Evolutionary conservation across 2,329 filamentous ascomycete species (phyloP).

Genomic region (Chaetomiaceae sp.): DNA sequence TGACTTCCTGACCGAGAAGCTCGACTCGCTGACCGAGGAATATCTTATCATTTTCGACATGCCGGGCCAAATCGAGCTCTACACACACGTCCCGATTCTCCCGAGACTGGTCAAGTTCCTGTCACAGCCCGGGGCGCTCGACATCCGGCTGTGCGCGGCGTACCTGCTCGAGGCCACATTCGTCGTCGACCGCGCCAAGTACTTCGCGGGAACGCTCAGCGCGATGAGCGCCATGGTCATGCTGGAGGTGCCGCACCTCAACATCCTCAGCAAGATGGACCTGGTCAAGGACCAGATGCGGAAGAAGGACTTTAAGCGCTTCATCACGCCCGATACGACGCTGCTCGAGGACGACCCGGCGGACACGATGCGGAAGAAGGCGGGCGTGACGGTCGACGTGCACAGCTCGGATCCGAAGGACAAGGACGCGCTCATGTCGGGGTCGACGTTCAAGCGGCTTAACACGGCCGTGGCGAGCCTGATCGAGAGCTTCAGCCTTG

Average conservation of each 20-base stretch:
- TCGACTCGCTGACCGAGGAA: slow-evolving; percentile 84
- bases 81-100: slow-evolving; percentile 92
- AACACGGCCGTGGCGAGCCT: slow-evolving; percentile 85
- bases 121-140: slow-evolving; percentile 71
- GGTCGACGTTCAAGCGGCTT: slow-evolving; percentile 73
- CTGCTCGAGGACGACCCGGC: slow-evolving; percentile 75
- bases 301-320: slow-evolving; percentile 83
- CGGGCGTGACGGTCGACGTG: slow-evolving; percentile 42
- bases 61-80: slow-evolving; percentile 97
- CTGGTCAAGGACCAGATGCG: slow-evolving; percentile 84
- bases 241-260: slow-evolving; percentile 94
- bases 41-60: slow-evolving; percentile 98
- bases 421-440: slow-evolving; percentile 69
- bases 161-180: slow-evolving; percentile 96
- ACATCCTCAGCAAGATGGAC: slow-evolving; percentile 97
- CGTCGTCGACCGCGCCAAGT: slow-evolving; percentile 92
- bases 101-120: slow-evolving; percentile 79
- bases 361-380: slow-evolving; percentile 42
- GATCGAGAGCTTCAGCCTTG: slow-evolving; percentile 97
- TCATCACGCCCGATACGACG: slow-evolving; percentile 78
- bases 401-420: slow-evolving; percentile 58
- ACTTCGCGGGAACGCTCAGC: slow-evolving; percentile 90
- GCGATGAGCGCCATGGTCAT: slow-evolving; percentile 99
- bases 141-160: slow-evolving; percentile 86
- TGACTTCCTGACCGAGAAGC: slow-evolving; percentile 80